Evolutionary conservation across 23 red algal species (phyloP).

Genomic region (Agarophyton chilense): DNA sequence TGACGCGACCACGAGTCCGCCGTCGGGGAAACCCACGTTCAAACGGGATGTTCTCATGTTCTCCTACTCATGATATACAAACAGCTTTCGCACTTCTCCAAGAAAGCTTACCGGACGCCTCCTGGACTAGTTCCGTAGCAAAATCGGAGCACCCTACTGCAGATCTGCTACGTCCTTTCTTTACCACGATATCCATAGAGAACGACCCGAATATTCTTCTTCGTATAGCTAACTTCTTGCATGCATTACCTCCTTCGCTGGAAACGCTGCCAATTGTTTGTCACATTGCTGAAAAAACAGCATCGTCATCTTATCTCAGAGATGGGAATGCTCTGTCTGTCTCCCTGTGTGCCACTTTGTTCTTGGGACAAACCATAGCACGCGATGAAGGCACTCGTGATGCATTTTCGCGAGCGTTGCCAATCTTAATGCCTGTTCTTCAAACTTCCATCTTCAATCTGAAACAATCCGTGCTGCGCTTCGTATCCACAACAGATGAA

Average conservation of each 20-base stretch:
- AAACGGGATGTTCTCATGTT: too few species aligned
- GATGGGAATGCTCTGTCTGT: neutral
- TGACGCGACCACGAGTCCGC: conserved; percentile 3
- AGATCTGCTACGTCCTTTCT: conserved; percentile 15
- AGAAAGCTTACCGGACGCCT: neutral
- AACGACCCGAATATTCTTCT: conserved; percentile 5
- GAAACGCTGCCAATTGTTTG: conserved; percentile 7
- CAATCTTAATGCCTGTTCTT: conserved; percentile 15
- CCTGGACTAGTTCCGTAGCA: neutral
- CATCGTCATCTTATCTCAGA: neutral
- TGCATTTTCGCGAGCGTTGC: conserved; percentile 8
- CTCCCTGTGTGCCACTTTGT: neutral
- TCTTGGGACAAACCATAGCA: neutral
- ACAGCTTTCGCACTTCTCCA: neutral
- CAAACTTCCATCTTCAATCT: conserved; percentile 9
- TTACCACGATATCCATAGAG: neutral
- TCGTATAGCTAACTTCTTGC: neutral
- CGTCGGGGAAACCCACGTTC: conserved; percentile 1
- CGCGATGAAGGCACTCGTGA: conserved; percentile 16
- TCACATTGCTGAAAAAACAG: neutral
- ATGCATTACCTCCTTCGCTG: neutral
- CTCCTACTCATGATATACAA: neutral
- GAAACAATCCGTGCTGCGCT: neutral
- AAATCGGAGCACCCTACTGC: neutral
- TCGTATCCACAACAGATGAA: neutral